These are phyloP conservation scores for Trichopus zeylanicus DNA, from an alignment of 116 monocot species.

Conservation along the genomic window DNA sequence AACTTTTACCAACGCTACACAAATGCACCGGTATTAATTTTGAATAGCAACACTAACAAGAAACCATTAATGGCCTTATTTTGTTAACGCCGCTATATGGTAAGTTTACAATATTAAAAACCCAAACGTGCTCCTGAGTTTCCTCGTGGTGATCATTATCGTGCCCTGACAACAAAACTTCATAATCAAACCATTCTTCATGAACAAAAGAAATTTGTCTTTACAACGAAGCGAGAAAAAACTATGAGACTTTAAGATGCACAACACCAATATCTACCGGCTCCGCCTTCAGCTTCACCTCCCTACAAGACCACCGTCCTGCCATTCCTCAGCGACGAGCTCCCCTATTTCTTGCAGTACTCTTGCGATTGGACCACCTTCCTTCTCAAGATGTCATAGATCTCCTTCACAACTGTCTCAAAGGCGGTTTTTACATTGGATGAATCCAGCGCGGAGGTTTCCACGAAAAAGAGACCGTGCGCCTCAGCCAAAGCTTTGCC, in stretches of 20 bases:
- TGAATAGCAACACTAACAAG: no score
- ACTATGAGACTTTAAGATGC: slow-evolving; percentile 13
- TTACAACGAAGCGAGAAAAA: no score
- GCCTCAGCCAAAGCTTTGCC: slow-evolving; percentile 36
- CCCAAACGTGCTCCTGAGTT: no score
- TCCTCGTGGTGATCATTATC: no score
- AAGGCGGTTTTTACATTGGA: slow-evolving; percentile 33
- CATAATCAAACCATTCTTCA: no score
- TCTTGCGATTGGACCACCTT: slow-evolving; percentile 35
- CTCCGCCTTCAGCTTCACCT: slow-evolving; percentile 4
- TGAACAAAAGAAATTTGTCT: no score
- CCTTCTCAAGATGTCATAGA: slow-evolving; percentile 25
- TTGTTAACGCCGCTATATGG: no score
- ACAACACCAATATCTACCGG: slow-evolving; percentile 21
- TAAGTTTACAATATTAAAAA: no score
- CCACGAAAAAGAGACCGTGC: slow-evolving; percentile 41
- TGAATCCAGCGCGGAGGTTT: slow-evolving; percentile 37
- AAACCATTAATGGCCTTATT: no score
- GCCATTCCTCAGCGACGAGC: slow-evolving; percentile 11
- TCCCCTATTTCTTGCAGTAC: slow-evolving; percentile 25
- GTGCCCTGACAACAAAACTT: no score
- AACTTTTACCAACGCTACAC: no score
- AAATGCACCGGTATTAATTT: no score
- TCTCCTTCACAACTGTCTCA: slow-evolving; percentile 43
- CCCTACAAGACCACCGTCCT: slow-evolving; percentile 24